These are phyloP conservation scores for Solanum aculeatissimum DNA, from an alignment of 305 asterid genomes.

Conservation along the genomic window DNA sequence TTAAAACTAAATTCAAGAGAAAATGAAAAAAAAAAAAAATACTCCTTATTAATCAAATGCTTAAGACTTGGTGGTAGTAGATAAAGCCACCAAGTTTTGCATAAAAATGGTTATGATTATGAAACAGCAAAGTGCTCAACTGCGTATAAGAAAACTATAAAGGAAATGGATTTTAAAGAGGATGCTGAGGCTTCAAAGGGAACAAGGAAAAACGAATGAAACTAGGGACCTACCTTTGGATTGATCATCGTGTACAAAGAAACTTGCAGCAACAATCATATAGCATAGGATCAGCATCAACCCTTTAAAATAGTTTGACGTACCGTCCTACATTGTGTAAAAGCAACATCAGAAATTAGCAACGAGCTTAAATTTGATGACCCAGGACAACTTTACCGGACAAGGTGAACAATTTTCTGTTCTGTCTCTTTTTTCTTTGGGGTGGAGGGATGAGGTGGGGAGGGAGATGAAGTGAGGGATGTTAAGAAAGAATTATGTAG, in stretches of 20 bases:
- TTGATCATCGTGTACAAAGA: conserved; percentile 85
- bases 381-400: not conserved
- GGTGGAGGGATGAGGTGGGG: not conserved
- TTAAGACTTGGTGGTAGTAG: not conserved
- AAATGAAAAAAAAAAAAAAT: not conserved
- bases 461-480: not conserved
- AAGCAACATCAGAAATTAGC: not conserved
- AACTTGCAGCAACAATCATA: conserved; percentile 97
- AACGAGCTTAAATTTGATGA: not conserved
- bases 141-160: not conserved
- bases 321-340: conserved; percentile 75
- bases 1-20: not conserved
- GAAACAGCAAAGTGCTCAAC: not conserved
- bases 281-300: conserved; percentile 95
- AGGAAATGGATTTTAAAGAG: not conserved
- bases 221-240: conserved; percentile 38
- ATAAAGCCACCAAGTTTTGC: not conserved
- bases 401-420: not conserved
- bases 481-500: not conserved
- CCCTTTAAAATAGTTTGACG: conserved; percentile 94
- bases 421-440: not conserved
- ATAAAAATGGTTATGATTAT: not conserved
- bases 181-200: not conserved
- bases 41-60: not conserved
- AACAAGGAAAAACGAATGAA: not conserved